These are phyloP conservation scores for Globisporangium mamillatum DNA, from an alignment of 352 stramenopile genomes.

Conservation along the genomic window DNA sequence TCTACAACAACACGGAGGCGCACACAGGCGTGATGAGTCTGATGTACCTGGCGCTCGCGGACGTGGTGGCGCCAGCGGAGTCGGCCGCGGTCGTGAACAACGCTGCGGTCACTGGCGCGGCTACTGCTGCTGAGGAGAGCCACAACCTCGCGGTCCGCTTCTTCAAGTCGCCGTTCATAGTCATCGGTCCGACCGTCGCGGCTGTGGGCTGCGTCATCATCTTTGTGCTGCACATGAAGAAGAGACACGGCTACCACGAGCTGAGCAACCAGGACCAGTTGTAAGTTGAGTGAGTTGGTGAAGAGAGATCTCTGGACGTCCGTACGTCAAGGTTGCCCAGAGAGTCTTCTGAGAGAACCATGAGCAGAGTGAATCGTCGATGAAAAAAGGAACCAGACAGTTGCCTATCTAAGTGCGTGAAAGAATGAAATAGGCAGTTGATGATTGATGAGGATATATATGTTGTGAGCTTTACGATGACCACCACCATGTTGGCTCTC, in stretches of 20 bases:
- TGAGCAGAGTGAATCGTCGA: background rate
- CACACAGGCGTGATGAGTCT: conserved; percentile 80
- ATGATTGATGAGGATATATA: background rate
- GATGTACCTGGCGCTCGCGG: conserved; percentile 71
- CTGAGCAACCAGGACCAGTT: conserved; percentile 18
- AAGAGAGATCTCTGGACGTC: background rate
- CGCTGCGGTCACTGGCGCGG: conserved; percentile 1
- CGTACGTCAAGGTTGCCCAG: background rate
- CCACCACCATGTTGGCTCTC: background rate
- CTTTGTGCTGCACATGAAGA: conserved; percentile 40
- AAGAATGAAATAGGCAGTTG: background rate
- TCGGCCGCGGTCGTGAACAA: conserved; percentile 8
- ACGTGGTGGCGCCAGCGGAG: conserved; percentile 32
- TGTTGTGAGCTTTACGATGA: background rate
- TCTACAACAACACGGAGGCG: conserved; percentile 79
- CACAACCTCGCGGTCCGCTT: conserved; percentile 6
- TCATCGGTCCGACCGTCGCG: conserved; percentile 22
- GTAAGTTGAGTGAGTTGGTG: background rate
- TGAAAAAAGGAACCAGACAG: background rate
- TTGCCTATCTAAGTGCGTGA: background rate
- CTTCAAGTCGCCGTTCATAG: conserved; percentile 15
- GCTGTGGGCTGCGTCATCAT: conserved; percentile 26
- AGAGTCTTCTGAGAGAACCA: background rate
- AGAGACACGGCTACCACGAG: conserved; percentile 49
- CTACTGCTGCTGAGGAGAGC: background rate